phyloP scores from a whole-genome alignment of 1,284 basidiomycete species.

The Irpex rosettiformis region DNA sequence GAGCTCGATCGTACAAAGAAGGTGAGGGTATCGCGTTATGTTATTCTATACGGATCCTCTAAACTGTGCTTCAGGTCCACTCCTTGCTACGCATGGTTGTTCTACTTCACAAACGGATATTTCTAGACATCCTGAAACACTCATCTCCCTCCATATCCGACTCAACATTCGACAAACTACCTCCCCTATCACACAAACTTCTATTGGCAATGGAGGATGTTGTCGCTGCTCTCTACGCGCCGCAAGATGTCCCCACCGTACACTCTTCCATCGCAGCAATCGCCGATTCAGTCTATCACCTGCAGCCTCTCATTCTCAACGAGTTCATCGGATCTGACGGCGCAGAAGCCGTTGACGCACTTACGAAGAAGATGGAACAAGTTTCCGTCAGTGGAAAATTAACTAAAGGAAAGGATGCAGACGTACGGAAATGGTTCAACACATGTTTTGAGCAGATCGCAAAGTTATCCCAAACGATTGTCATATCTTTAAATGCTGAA shows the following conservation, averaged over 20 bases:
- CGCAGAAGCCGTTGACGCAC: conserved; percentile 14
- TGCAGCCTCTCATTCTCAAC: not conserved
- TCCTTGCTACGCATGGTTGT: conserved; percentile 54
- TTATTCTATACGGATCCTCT: not conserved
- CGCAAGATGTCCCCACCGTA: conserved; percentile 48
- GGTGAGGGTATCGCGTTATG: conserved; percentile 13
- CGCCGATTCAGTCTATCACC: not conserved
- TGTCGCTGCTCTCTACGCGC: conserved; percentile 56
- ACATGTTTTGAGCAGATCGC: conserved; percentile 59
- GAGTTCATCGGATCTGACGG: not conserved
- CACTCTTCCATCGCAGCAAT: conserved; percentile 36
- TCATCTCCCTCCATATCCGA: conserved; percentile 22
- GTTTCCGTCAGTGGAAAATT: conserved; percentile 27
- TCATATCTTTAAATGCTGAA: conserved; percentile 8
- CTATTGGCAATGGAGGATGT: conserved; percentile 62
- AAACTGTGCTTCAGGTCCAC: conserved; percentile 40
- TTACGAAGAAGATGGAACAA: conserved; percentile 33
- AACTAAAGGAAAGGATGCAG: conserved; percentile 26
- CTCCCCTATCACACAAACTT: conserved; percentile 40
- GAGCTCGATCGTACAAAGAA: conserved; percentile 28
- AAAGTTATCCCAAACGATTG: conserved; percentile 22
- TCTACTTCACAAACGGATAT: conserved; percentile 60
- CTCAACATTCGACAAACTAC: conserved; percentile 46
- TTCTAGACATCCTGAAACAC: conserved; percentile 43
- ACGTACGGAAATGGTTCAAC: conserved; percentile 49